Evolutionary conservation across 768 basidiomycete genomes (phyloP).

Genomic region (Rhizopogon vulgaris): DNA sequence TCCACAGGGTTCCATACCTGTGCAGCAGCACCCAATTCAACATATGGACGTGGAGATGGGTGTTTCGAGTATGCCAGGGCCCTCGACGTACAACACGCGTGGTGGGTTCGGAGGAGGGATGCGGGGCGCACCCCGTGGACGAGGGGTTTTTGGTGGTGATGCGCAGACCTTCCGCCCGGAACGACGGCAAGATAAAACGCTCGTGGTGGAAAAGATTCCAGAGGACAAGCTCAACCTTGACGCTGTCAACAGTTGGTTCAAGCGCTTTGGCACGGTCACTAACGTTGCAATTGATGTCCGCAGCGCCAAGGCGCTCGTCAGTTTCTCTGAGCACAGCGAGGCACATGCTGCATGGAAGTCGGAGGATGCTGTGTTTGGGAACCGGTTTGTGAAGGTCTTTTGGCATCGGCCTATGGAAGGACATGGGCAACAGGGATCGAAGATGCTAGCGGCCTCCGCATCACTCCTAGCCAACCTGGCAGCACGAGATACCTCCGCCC

Average conservation of each 20-base stretch:
- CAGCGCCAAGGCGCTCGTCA: slow-evolving; percentile 77
- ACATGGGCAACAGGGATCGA: slow-evolving; percentile 72
- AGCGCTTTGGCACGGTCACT: slow-evolving; percentile 86
- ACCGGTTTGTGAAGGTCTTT: slow-evolving; percentile 92
- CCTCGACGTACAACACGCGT: slow-evolving; percentile 13
- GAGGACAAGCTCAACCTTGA: slow-evolving; percentile 73
- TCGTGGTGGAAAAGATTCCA: slow-evolving; percentile 94
- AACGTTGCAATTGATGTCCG: slow-evolving; percentile 82
- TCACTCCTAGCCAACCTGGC: slow-evolving; percentile 63
- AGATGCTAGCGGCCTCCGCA: slow-evolving; percentile 79
- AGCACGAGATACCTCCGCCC: slow-evolving; percentile 24
- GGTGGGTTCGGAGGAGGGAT: slow-evolving; percentile 30
- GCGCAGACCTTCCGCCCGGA: slow-evolving; percentile 62
- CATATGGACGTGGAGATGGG: slow-evolving; percentile 30
- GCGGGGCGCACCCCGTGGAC: slow-evolving; percentile 41
- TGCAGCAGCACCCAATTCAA: slow-evolving; percentile 14
- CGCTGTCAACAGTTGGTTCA: slow-evolving; percentile 83
- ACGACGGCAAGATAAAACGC: slow-evolving; percentile 66
- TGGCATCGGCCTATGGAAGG: slow-evolving; percentile 95
- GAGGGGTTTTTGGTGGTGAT: slow-evolving; percentile 59
- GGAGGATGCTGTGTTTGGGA: slow-evolving; percentile 91
- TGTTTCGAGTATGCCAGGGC: slow-evolving; percentile 21
- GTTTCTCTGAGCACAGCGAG: slow-evolving; percentile 76
- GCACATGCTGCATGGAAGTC: slow-evolving; percentile 88
- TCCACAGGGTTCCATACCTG: not conserved